Percentiles rank a stretch among this genome's conserved stretches.
phyloP scores from a whole-genome alignment of 805 yeast genomes.

The Maudiozyma barnettii region DNA sequence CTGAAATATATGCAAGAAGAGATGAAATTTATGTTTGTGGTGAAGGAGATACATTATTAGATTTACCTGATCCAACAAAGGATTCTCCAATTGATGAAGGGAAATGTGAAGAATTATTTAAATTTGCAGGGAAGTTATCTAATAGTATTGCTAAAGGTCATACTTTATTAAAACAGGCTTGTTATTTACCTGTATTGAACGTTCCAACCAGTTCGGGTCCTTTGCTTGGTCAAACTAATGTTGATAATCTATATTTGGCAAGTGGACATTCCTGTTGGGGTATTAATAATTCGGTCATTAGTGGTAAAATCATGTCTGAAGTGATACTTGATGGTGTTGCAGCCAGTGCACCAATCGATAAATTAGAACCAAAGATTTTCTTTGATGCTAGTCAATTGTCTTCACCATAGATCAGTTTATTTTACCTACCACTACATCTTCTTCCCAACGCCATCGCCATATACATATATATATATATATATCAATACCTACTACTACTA shows the following conservation, averaged over 20 bases:
- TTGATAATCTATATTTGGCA: constrained; percentile 65
- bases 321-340: constrained; percentile 75
- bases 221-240: constrained; percentile 86
- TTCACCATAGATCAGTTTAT: not conserved
- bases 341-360: constrained; percentile 64
- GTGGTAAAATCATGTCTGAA: constrained; percentile 90
- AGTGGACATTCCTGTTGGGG: constrained; percentile 99
- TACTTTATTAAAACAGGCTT: constrained; percentile 79
- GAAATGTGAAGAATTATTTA: constrained; percentile 80
- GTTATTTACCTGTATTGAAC: constrained; percentile 89
- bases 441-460: no score
- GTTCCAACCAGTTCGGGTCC: constrained; percentile 92
- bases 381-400: constrained; percentile 58
- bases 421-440: not conserved
- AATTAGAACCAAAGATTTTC: constrained; percentile 77
- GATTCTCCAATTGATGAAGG: constrained; percentile 82
- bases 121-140: constrained; percentile 68
- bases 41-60: constrained; percentile 86
- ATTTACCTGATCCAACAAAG: constrained; percentile 88
- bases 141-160: constrained; percentile 63
- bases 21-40: constrained; percentile 97
- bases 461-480: not conserved
- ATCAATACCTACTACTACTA: not conserved
- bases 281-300: constrained; percentile 92
- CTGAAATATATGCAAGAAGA: constrained; percentile 89